Evolutionary conservation across 441 rosid genomes (phyloP), one percentile per base, ranked within the genome.

Genomic region (Pelargonium fulgidum): DNA sequence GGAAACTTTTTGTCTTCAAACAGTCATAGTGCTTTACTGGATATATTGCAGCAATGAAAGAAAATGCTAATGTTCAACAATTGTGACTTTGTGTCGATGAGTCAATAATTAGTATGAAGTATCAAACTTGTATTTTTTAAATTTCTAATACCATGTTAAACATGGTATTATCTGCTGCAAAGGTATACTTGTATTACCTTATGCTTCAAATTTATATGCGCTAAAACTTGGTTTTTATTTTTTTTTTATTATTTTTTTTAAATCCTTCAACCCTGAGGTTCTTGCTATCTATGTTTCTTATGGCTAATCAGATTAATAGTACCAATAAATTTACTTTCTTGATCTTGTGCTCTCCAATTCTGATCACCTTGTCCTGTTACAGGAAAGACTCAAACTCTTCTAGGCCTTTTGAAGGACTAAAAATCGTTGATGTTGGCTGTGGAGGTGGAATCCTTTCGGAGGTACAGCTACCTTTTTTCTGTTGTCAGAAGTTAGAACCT

Each of bases 371-470:
- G 47, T n/a, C 24, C 69, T 66, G 29, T 74, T 73, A 73, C 81
- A 91, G 99, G 76, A 91, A 84, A 89, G 87, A 91, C 80, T 88
- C 94, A 61, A 71, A 65, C 59, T 70, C 75, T 62, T 81, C 90
- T 62, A 88, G 80, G 82, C 99, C 99, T 75, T 85, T 92, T 68
- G 89, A 94, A 78, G 98, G 96, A 69, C 80, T 94, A 39, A 84
- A 79, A 62, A 71, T 92, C 54, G 76, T 82, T 20, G 99, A 94
- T 72, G 88, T 94, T 44, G 98, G 98, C 52, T 94, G 98, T 64
- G 98, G 97, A 4, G 98, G 99, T 16, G 99, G 98, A 69, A 84
- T 94, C 68, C 96, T 94, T 70, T 89, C 97, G 1, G 99, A 94
- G 97, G 99, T 94, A 50, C 22, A 2, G n/a, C 16, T n/a, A 4